These are phyloP conservation scores for Daldinia loculata DNA, from an alignment of 495 filamentous ascomycete genomes.

Conservation along the genomic window DNA sequence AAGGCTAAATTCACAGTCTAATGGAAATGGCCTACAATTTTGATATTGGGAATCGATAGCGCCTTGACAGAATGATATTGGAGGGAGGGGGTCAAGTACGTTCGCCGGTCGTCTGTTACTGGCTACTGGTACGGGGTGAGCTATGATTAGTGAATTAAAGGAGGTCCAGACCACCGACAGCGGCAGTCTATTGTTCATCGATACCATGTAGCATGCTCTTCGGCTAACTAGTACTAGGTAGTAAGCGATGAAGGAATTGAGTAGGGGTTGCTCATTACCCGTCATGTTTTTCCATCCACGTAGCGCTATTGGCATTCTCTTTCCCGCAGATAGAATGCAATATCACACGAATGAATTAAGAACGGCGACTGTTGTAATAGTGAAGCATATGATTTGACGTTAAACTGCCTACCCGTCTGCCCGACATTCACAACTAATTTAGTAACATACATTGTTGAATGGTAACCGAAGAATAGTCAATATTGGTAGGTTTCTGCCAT, in stretches of 20 bases:
- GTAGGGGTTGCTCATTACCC: conserved; percentile 20
- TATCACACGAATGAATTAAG: conserved; percentile 20
- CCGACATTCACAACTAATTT: not conserved
- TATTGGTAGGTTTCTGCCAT: conserved; percentile 5
- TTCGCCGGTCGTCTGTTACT: not conserved
- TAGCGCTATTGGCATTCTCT: conserved; percentile 20
- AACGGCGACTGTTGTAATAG: not conserved
- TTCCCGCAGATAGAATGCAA: conserved; percentile 28
- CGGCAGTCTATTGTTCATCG: conserved; percentile 3
- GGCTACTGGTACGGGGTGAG: not conserved
- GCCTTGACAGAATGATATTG: too few relatives aligned
- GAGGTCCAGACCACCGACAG: not conserved
- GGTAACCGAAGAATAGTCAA: not conserved
- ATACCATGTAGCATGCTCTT: conserved; percentile 18
- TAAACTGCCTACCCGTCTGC: not conserved
- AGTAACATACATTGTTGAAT: not conserved
- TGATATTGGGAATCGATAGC: too few relatives aligned
- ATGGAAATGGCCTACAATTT: too few relatives aligned
- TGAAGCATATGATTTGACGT: not conserved
- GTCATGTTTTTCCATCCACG: conserved; percentile 4
- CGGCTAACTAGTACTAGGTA: not conserved
- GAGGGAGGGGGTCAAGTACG: not conserved
- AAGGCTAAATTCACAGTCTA: conserved; percentile 94
- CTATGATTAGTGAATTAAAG: conserved; percentile 8
- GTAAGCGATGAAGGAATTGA: conserved; percentile 9